phyloP scores from a whole-genome alignment of 2,329 filamentous ascomycete species.

The Graphilbum fragrans region DNA sequence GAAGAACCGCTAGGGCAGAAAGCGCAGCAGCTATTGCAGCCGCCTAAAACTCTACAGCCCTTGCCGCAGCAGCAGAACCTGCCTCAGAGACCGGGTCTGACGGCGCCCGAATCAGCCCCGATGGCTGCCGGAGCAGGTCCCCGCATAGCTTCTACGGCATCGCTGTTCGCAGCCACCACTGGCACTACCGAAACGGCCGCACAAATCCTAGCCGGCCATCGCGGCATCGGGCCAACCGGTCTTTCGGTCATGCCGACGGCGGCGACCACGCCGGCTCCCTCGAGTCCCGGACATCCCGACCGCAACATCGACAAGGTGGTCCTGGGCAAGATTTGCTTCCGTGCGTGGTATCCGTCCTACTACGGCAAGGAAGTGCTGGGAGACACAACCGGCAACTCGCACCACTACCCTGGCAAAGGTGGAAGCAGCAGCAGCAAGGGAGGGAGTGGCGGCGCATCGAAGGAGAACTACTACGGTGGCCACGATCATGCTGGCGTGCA shows the following conservation, averaged over 20 bases:
- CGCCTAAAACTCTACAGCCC: too few relatives aligned
- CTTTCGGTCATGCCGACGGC: neutral
- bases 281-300: slow-evolving; percentile 32
- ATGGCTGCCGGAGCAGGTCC: too few relatives aligned
- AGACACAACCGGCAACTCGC: slow-evolving; percentile 24
- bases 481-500: slow-evolving; percentile 12
- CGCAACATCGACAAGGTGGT: slow-evolving; percentile 82
- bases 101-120: too few relatives aligned
- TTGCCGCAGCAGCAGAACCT: too few relatives aligned
- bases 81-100: too few relatives aligned
- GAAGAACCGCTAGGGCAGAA: too few relatives aligned
- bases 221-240: too few relatives aligned
- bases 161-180: too few relatives aligned
- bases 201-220: too few relatives aligned
- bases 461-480: neutral
- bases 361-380: slow-evolving; percentile 63
- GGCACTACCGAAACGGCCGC: too few relatives aligned
- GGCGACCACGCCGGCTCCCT: slow-evolving; percentile 13
- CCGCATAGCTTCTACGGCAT: too few relatives aligned
- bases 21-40: too few relatives aligned
- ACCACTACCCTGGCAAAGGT: slow-evolving; percentile 3
- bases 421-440: neutral
- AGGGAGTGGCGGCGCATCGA: slow-evolving; percentile 12
- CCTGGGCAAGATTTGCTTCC: slow-evolving; percentile 71
- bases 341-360: slow-evolving; percentile 87